Percentiles rank a stretch among this genome's conserved stretches.
Conservation (phyloP, 768 basidiomycete species). For the Termitomyces sp. region DNA sequence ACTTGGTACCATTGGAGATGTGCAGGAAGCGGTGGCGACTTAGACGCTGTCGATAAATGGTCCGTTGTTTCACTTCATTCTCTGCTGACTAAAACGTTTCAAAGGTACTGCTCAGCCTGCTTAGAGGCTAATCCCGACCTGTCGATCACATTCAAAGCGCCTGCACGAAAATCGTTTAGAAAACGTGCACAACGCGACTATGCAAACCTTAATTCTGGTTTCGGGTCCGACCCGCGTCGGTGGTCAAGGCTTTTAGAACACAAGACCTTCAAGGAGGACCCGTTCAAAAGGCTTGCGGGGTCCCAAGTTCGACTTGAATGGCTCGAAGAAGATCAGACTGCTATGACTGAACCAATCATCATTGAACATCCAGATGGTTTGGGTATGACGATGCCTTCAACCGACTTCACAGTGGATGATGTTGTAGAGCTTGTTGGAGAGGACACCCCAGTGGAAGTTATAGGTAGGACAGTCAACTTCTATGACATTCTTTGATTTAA, state of each 20-base stretch:
- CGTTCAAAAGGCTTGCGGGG: conserved; percentile 65
- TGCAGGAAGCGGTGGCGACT: conserved; percentile 58
- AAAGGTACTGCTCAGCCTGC: conserved; percentile 70
- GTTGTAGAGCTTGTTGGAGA: conserved; percentile 78
- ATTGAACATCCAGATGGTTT: conserved; percentile 74
- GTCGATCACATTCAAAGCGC: conserved; percentile 67
- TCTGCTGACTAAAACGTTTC: conserved; percentile 8
- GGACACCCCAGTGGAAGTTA: conserved; percentile 81
- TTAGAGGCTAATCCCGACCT: conserved; percentile 52
- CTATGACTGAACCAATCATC: conserved; percentile 80
- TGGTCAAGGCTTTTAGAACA: conserved; percentile 68
- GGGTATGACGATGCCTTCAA: conserved; percentile 85
- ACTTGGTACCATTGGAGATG: conserved; percentile 84
- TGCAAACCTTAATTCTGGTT: conserved; percentile 63
- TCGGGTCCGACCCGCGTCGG: conserved; percentile 56
- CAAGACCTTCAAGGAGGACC: conserved; percentile 55
- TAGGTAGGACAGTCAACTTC: conserved; percentile 48
- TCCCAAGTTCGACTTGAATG: conserved; percentile 64
- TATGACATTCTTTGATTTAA: background rate
- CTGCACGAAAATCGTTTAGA: conserved; percentile 75
- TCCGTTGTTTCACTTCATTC: conserved; percentile 23
- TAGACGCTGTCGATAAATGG: conserved; percentile 76
- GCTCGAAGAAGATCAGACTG: conserved; percentile 65
- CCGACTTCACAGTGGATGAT: conserved; percentile 68
- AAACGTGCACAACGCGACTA: conserved; percentile 75